phyloP scores from a whole-genome alignment of 2,329 filamentous ascomycete genomes.

The Pseudophaeomoniella oleicola region DNA sequence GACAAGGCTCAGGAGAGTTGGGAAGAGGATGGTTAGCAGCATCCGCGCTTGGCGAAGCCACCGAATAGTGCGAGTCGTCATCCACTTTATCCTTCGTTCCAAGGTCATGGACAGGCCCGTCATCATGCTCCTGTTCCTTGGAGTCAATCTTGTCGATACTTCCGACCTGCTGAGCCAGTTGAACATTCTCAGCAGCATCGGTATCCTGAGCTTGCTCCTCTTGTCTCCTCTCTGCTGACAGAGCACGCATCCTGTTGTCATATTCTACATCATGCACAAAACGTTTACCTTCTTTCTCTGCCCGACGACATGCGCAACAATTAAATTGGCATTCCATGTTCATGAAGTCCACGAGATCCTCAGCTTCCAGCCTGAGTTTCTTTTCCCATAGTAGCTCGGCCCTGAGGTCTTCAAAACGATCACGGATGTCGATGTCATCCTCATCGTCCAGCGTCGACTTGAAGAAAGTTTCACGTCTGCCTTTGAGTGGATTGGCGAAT shows the following conservation, averaged over 20 bases:
- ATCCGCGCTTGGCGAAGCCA: too few relatives aligned
- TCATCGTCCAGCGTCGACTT: slow-evolving; percentile 9
- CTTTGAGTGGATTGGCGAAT: background rate
- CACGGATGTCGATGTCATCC: slow-evolving; percentile 15
- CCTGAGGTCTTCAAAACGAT: slow-evolving; percentile 28
- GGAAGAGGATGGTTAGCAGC: too few relatives aligned
- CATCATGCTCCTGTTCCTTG: too few relatives aligned
- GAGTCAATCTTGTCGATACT: too few relatives aligned
- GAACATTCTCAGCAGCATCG: too few relatives aligned
- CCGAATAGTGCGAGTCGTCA: too few relatives aligned
- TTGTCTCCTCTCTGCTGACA: slow-evolving; percentile 2
- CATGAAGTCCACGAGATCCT: slow-evolving; percentile 40
- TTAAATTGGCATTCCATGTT: slow-evolving; percentile 35
- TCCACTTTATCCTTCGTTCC: too few relatives aligned
- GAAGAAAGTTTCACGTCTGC: background rate
- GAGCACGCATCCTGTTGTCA: slow-evolving; percentile 5
- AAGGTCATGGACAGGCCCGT: too few relatives aligned
- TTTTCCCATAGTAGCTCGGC: slow-evolving; percentile 37
- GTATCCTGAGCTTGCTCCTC: too few relatives aligned
- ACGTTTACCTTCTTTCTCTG: slow-evolving; percentile 23
- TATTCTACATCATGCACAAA: slow-evolving; percentile 26
- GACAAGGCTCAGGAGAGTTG: too few relatives aligned
- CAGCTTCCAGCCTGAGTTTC: slow-evolving; percentile 31
- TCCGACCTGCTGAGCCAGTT: too few relatives aligned
- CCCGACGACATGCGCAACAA: slow-evolving; percentile 30